Evolutionary conservation across 2,329 filamentous ascomycete species (phyloP), one percentile per base, ranked within the genome.

Genomic region (Rutstroemia sydowiana): DNA sequence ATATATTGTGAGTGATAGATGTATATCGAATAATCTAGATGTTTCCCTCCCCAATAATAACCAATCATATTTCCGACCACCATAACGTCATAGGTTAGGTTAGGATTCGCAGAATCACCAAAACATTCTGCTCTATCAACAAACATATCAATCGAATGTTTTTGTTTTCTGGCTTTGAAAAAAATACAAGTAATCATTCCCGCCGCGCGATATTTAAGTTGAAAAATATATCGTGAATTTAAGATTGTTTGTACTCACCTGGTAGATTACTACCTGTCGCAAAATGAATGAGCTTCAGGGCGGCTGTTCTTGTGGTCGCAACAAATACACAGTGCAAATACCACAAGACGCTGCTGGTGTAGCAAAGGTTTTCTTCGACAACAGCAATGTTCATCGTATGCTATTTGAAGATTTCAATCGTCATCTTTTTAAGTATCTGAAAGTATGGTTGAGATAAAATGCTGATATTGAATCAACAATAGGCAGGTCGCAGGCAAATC

Each of bases 241-340:
- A 7, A 2, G n/a, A 10, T 18, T 8, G 45, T 37, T 31, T 16
- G 10, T n/a, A 31, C 16, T n/a, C n/a, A 20, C 26, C 39, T 40
- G 36, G 11, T 14, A 26, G n/a, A 42, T 32, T 26, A 16, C 20
- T 6, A 40, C 18, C 18, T 46, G 37, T 14, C 18, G 28, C 13
- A 51, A 36, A 8, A 46, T 46, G 42, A 45, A 18, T n/a, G 41
- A 46, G 28, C 48, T 51, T 13, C 43, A 46, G n/a, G 90, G 90
- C 62, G 80, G 83, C 58, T 95, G 91, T 72, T 83, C 85, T 48
- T 96, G 91, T 68, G 89, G 90, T 52, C 82, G 91, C 55, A 95
- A 93, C 65, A 78, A 84, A 65, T 95, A 95, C 70, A 75, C 82
- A 53, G 81, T 95, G 59, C 71, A 79, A 42, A 75, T 92, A 21